These are phyloP conservation scores for Penicillium desertorum DNA, from an alignment of 495 filamentous ascomycete genomes.

Conservation along the genomic window DNA sequence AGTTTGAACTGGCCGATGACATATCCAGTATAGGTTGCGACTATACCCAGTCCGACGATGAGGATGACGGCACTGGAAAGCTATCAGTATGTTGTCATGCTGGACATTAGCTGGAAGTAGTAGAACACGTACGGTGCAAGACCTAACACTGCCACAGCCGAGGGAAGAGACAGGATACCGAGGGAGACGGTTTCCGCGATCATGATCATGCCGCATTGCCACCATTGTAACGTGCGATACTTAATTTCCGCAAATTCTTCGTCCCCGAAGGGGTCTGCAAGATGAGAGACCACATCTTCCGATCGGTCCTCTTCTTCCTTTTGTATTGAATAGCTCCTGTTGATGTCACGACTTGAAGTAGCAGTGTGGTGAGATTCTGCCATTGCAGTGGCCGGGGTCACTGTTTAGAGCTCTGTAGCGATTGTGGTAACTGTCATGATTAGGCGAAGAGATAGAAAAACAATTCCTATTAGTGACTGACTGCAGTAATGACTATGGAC, in stretches of 20 bases:
- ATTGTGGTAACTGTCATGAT: neutral
- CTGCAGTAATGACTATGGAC: neutral
- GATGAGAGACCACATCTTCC: neutral
- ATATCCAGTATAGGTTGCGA: slow-evolving; percentile 51
- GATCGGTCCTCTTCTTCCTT: neutral
- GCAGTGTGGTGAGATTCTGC: neutral
- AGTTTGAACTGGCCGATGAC: slow-evolving; percentile 32
- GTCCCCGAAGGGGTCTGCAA: slow-evolving; percentile 29
- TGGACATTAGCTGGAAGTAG: neutral
- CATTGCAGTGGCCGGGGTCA: neutral
- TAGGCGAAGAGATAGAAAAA: neutral
- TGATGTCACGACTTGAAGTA: neutral
- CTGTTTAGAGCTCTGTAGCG: neutral
- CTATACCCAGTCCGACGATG: slow-evolving; percentile 55
- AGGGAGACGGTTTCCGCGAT: slow-evolving; percentile 66
- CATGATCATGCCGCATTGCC: slow-evolving; percentile 47
- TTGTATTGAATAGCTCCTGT: neutral
- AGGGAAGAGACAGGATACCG: slow-evolving; percentile 60
- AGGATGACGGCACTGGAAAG: slow-evolving; percentile 42
- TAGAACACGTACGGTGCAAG: slow-evolving; percentile 42
- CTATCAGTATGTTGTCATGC: neutral
- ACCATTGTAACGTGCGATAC: slow-evolving; percentile 40
- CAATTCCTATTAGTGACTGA: neutral
- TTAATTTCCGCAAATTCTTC: slow-evolving; percentile 29
- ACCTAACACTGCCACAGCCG: slow-evolving; percentile 57